phyloP scores from a whole-genome alignment of 2,329 filamentous ascomycete species.

The Cercospora zeina region DNA sequence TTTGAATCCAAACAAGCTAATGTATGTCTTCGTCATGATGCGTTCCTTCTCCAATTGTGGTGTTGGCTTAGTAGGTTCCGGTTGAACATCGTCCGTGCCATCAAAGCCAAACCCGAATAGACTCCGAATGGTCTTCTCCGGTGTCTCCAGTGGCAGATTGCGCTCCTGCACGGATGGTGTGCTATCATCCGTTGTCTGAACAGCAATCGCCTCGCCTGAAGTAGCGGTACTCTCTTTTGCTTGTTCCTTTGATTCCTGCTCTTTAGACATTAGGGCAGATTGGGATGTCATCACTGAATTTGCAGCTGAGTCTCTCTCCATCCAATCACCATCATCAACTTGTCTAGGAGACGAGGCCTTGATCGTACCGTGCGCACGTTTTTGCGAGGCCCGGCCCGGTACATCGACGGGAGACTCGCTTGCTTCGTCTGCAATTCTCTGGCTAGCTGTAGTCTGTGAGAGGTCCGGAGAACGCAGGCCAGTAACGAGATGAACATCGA shows the following conservation, averaged over 20 bases:
- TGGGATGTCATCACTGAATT: not conserved
- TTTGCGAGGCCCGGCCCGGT: not conserved
- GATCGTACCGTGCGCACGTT: not conserved
- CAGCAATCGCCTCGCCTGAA: not conserved
- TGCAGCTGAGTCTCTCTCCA: not conserved
- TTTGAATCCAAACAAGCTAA: constrained; percentile 38
- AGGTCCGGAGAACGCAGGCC: not conserved
- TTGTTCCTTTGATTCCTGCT: not conserved
- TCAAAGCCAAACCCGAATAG: constrained; percentile 27
- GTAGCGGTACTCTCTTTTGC: not conserved
- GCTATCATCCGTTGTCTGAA: not conserved
- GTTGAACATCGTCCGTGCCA: constrained; percentile 22
- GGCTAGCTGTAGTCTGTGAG: not conserved
- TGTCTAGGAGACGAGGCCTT: not conserved
- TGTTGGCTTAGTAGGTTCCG: constrained; percentile 21
- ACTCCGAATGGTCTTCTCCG: constrained; percentile 17
- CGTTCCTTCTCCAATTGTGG: constrained; percentile 36
- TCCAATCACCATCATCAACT: not conserved
- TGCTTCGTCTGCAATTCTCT: not conserved
- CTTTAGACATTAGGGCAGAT: not conserved
- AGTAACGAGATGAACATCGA: constrained; percentile 3
- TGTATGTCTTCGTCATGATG: constrained; percentile 36
- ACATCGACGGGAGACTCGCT: not conserved
- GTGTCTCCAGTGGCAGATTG: constrained; percentile 16
- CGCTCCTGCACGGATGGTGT: not conserved